A percentile compares a stretch with the other conserved stretches of the same genome.
Evolutionary conservation across 2,329 filamentous ascomycete genomes (phyloP).

Genomic region (Pseudocercospora fuligena): DNA sequence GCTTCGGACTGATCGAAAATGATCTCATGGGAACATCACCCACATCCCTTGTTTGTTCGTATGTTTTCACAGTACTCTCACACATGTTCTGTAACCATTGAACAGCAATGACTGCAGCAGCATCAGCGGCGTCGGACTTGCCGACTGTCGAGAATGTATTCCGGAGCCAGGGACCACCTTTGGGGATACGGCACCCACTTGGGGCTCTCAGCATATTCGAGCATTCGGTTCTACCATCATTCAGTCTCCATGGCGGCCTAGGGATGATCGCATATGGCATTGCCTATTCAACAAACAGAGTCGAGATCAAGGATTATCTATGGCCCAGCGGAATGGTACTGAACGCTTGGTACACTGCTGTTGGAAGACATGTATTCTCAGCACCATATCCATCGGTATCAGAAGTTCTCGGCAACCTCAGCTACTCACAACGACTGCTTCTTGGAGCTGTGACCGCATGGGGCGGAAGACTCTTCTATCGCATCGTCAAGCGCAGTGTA

Average conservation of each 20-base stretch:
- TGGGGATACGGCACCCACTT: conserved; percentile 2
- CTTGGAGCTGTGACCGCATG: conserved; percentile 62
- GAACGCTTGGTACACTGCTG: conserved; percentile 65
- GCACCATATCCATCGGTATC: conserved; percentile 49
- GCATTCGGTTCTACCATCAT: conserved; percentile 59
- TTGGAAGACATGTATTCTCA: conserved; percentile 57
- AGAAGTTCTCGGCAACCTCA: conserved; percentile 54
- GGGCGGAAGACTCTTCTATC: conserved; percentile 62
- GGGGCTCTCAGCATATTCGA: conserved; percentile 56
- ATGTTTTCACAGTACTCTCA: not conserved
- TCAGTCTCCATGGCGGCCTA: conserved; percentile 59
- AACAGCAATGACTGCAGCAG: conserved; percentile 16
- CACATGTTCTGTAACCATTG: not conserved
- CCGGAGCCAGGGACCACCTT: not conserved
- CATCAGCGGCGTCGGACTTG: conserved; percentile 14
- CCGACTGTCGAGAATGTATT: conserved; percentile 12
- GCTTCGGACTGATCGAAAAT: conserved; percentile 14
- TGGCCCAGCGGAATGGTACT: conserved; percentile 48
- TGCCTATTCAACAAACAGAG: conserved; percentile 58
- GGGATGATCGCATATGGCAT: conserved; percentile 58
- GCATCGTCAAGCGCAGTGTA: conserved; percentile 56
- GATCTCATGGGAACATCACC: conserved; percentile 17
- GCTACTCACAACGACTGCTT: conserved; percentile 61
- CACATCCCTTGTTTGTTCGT: not conserved
- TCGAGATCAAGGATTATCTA: conserved; percentile 65